Base-by-base conservation (phyloP, 2,329 filamentous ascomycete genomes). In the Myriosclerotinia curreyana region DNA sequence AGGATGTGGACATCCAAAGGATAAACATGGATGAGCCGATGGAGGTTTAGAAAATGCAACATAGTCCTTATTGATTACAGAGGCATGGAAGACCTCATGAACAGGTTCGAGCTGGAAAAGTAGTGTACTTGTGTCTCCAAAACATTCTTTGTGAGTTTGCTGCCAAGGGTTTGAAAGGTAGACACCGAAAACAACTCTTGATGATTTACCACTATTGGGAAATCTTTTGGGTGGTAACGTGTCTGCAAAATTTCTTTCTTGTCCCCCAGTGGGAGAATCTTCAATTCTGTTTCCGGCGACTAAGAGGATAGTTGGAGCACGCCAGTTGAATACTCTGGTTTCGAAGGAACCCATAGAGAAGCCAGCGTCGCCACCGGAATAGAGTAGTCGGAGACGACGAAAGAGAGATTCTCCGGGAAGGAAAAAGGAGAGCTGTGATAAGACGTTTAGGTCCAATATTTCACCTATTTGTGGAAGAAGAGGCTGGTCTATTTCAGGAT, bases 331-430 rank as follows among this genome's bases (percentile, higher is more conserved):
- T 3, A 91, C 86, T 69, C 86, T 87, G 25, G 86, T 83, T 72
- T 91, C 87, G 67, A 92, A 91, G 63, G 86, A 88, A 28, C 89
- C 88, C 84, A 92, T 88, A 25, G 87, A 90, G 75, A 91, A 92
- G 6, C 89, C 89, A 15, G 87, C 85, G 34, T 85, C 83, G 54
- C 83, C 86, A 6, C 89, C 89, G 1, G 86, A 87, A 72, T 92
- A 92, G 0, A 92, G 78, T 2, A 86, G 80, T 1, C 87, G 83
- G 2, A 92, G 78, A 3, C 84, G 80, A 14, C 85, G 79, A 73
- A 91, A 92, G 6, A 92, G 79, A 2, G 82, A 81, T 5, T 79
- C 79, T 8, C 86, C 85, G 1, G 84, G 84, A 36, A 92, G 80
- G 72, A 92, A 91, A 71, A 91, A 87, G 0, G 89, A 91, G 4